Percentiles rank a stretch among this genome's conserved stretches.
Evolutionary conservation across 163 green algal species (phyloP).

Genomic region (Trebouxiophyceae sp.): DNA sequence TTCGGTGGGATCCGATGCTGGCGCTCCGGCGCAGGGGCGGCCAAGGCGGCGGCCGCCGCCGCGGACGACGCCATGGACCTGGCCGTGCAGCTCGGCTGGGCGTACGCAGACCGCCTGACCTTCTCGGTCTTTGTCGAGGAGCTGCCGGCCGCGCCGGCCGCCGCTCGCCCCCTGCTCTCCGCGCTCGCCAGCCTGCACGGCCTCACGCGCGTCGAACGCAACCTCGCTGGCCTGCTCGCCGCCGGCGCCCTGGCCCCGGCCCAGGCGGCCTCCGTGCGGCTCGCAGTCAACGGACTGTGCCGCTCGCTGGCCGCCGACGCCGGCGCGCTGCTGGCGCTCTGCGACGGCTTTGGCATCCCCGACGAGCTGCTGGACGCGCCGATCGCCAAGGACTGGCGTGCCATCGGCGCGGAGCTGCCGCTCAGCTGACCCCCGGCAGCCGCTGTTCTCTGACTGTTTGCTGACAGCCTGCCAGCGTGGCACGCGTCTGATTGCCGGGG

Average conservation of each 20-base stretch:
- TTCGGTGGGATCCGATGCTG: not conserved
- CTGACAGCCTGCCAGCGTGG: too few relatives aligned
- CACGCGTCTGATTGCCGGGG: too few relatives aligned
- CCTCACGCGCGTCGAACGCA: slow-evolving; percentile 52
- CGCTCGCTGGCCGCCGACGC: slow-evolving; percentile 32
- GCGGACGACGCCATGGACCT: slow-evolving; percentile 68
- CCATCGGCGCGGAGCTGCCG: slow-evolving; percentile 11
- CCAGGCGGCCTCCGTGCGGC: slow-evolving; percentile 41
- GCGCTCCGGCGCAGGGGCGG: slow-evolving; percentile 9
- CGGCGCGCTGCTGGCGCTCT: slow-evolving; percentile 50
- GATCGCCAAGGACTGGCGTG: slow-evolving; percentile 52
- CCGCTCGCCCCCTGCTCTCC: slow-evolving; percentile 28
- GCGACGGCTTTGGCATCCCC: slow-evolving; percentile 71
- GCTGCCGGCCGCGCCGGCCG: slow-evolving; percentile 4
- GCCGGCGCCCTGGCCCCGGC: not conserved
- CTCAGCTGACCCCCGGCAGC: too few relatives aligned
- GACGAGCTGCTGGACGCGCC: slow-evolving; percentile 69
- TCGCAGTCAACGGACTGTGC: slow-evolving; percentile 44
- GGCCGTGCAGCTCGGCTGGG: slow-evolving; percentile 71
- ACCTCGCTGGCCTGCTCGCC: slow-evolving; percentile 46
- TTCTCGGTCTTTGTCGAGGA: slow-evolving; percentile 25
- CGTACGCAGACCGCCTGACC: slow-evolving; percentile 50
- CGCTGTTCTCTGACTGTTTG: too few relatives aligned
- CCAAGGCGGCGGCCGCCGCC: slow-evolving; percentile 29
- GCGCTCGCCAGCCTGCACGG: slow-evolving; percentile 55